phyloP scores from a whole-genome alignment of 306 rosid species.

The Cucurbita ficifolia region DNA sequence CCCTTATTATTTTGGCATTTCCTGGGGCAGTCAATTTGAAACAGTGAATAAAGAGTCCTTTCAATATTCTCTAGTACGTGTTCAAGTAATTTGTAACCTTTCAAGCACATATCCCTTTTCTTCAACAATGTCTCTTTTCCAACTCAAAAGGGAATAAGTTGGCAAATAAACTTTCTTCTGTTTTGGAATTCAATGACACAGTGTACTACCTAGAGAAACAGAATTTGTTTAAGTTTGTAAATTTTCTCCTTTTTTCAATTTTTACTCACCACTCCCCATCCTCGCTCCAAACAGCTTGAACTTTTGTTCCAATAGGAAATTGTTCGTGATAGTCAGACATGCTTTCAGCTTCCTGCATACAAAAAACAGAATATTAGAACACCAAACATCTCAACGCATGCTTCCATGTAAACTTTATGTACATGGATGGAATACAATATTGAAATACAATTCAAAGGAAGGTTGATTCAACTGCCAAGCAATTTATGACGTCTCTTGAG shows the following conservation, averaged over 20 bases:
- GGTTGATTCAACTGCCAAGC: background rate
- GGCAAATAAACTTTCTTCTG: background rate
- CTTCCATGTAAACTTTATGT: background rate
- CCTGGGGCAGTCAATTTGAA: too few relatives aligned
- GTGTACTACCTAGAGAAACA: background rate
- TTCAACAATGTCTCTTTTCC: background rate
- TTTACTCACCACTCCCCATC: conserved; percentile 91
- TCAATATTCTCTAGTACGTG: background rate
- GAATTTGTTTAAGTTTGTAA: background rate
- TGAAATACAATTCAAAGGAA: background rate
- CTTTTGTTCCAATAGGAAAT: conserved; percentile 56
- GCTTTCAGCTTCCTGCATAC: conserved; percentile 33
- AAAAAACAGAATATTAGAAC: background rate
- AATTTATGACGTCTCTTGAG: background rate
- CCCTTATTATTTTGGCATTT: background rate
- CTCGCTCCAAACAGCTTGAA: conserved; percentile 92
- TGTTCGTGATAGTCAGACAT: conserved; percentile 38
- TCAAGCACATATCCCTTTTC: background rate
- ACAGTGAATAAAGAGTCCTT: background rate
- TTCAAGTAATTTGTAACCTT: background rate
- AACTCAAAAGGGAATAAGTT: background rate
- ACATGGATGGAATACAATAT: background rate
- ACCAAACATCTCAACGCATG: background rate
- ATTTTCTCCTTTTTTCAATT: background rate
- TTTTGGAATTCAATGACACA: background rate